Base-by-base conservation (phyloP, 2,329 filamentous ascomycete genomes). In the Thelonectria olida region DNA sequence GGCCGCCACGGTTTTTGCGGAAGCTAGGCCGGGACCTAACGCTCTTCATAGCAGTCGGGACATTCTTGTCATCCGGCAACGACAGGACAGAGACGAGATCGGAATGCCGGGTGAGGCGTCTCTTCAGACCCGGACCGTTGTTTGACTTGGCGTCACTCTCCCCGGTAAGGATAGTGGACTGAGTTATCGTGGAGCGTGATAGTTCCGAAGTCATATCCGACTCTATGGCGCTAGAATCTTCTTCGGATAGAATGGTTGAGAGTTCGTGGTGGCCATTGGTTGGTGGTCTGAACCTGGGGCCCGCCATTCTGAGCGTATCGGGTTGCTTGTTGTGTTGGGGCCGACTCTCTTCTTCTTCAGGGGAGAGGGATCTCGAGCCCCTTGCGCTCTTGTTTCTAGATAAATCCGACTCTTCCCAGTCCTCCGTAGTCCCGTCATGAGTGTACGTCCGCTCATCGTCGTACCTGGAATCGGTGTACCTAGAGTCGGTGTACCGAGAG, bases 71-170 rank as follows among this genome's bases (percentile, higher is more conserved):
- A 61, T 89, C 83, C 0, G 90, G 88, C 60, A 92, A 79, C 0
- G 94, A 98, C 8, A 99, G 82, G 3, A 97, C 93, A 1, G 96
- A 98, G 38, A 99, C 92, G 22, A 99, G 83, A 76, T 99, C 96
- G 15, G 93, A 93, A 77, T 98, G 94, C 61, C 92, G 97, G 4
- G 94, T 97, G 38, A 97, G 84, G 61, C 91, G 88, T 64, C 92
- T 87, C 75, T 91, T 92, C 31, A 92, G 80, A 42, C 82, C 84
- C 1, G 84, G 78, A 63, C 80, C 84, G 68, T 82, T 81, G 75
- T 68, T 84, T 71, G 74, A 53, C 52, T 65, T 69, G 63, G 79
- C 84, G 64, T 76, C 79, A 17, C 79, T 80, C 25, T 79, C 82
- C 65, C 80, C 81, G 7, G 82, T 84, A 58, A 84, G 72, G 31